Evolutionary conservation across 1,139 yeast genomes (phyloP), one percentile per base, ranked within the genome.

Genomic region (Kodamaea anthophila): DNA sequence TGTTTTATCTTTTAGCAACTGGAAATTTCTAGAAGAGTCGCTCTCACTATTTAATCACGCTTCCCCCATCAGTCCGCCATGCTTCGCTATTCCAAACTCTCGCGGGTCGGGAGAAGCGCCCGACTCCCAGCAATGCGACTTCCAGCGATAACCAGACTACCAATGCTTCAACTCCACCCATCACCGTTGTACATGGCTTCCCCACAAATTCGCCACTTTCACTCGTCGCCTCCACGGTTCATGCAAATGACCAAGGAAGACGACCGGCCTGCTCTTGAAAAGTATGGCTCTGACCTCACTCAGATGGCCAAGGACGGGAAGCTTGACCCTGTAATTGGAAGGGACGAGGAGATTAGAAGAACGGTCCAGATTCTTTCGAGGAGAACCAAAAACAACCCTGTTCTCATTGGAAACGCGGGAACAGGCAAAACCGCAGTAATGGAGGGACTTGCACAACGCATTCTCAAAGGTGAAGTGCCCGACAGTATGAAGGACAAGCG

Each of bases 361-460:
- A 88, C 97, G 0, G 80, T 91, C 32, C 97, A 91, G 53, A 87
- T 91, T 31, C 61, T 91, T 28, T 85, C 96, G 1, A 66, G 98
- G 43, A 68, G 98, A 51, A 87, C 96, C 2, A 91, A 91, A 54
- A 88, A 88, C 50, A 91, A 91, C 49, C 97, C 97, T 0, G 94
- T 91, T 0, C 58, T 91, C 30, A 86, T 88, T 31, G 98, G 97
- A 38, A 77, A 84, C 41, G 97, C 98, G 1, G 98, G 98, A 58
- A 93, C 95, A 0, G 98, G 98, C 59, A 91, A 91, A 56, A 91
- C 97, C 0, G 94, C 96, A 5, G 78, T 91, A 32, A 82, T 91
- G 76, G 98, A 91, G 54, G 98, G 97, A 1, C 65, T 91, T 29
- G 97, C 97, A 0, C 97, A 91, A 56, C 62, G 96, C 44, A 87